Percentiles rank a stretch among this genome's conserved stretches.
Evolutionary conservation across 2,329 filamentous ascomycete genomes (phyloP).

Genomic region (Tolypocladium pustulatum): DNA sequence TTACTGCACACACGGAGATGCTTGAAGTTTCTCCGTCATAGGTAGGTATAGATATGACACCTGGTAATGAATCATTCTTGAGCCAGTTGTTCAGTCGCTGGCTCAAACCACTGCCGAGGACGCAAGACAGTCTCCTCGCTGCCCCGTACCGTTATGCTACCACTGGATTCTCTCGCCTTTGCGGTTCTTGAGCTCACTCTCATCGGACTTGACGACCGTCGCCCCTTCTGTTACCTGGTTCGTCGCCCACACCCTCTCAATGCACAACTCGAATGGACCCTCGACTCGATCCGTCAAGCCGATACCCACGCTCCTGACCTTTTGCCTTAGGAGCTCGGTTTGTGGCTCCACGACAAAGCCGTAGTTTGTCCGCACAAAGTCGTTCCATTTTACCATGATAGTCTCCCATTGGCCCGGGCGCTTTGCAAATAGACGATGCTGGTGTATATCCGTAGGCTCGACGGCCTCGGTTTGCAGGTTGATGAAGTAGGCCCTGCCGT

Average conservation of each 20-base stretch:
- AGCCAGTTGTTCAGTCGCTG: not conserved
- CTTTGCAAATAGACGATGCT: conserved; percentile 76
- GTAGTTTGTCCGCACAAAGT: conserved; percentile 92
- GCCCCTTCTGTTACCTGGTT: conserved; percentile 36
- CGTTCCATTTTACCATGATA: conserved; percentile 77
- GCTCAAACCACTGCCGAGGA: not conserved
- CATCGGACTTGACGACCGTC: conserved; percentile 8
- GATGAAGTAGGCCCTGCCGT: conserved; percentile 85
- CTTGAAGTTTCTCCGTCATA: not conserved
- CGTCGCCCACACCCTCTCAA: conserved; percentile 85
- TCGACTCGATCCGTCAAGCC: conserved; percentile 82
- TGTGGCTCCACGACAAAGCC: conserved; percentile 90
- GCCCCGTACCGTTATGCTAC: conserved; percentile 8
- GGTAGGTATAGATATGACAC: not conserved
- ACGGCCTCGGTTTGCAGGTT: conserved; percentile 94
- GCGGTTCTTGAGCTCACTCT: conserved; percentile 23
- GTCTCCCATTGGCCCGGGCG: conserved; percentile 88
- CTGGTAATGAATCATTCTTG: not conserved
- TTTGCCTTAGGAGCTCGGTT: conserved; percentile 76
- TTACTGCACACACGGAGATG: not conserved
- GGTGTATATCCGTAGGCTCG: conserved; percentile 89
- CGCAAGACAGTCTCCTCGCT: not conserved
- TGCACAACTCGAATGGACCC: conserved; percentile 77
- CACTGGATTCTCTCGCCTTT: conserved; percentile 27
- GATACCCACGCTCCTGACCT: conserved; percentile 76